Conservation (phyloP, 1,284 basidiomycete genomes). For the Afroboletus lepidellus region DNA sequence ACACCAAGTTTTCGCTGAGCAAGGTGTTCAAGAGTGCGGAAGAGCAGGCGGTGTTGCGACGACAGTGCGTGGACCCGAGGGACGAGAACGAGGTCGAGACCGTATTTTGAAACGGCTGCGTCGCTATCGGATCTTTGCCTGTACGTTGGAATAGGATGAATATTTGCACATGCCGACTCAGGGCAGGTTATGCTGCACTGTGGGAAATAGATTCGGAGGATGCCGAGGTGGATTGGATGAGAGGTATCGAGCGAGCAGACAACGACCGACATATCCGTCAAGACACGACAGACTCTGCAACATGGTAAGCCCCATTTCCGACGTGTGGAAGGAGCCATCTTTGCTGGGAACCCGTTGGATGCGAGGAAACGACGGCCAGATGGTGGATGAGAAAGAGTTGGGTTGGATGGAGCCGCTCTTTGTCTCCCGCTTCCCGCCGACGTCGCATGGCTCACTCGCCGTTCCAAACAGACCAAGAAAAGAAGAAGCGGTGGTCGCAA, state of each 20-base stretch:
- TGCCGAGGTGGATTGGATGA: conserved; percentile 18
- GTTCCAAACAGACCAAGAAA: conserved; percentile 85
- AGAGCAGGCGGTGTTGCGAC: conserved; percentile 40
- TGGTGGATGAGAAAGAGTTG: conserved; percentile 12
- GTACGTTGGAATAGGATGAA: neutral
- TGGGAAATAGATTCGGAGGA: conserved; percentile 23
- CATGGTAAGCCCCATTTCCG: conserved; percentile 29
- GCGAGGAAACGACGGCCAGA: neutral
- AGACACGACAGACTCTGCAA: conserved; percentile 23
- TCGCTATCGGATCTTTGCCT: neutral
- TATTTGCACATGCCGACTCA: conserved; percentile 6
- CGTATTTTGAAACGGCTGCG: conserved; percentile 18
- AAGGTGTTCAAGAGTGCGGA: conserved; percentile 59
- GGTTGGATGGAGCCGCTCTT: neutral
- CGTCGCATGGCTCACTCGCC: conserved; percentile 3
- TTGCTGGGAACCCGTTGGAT: conserved; percentile 4
- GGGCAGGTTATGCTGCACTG: conserved; percentile 25
- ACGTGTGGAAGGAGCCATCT: neutral
- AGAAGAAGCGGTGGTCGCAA: conserved; percentile 98
- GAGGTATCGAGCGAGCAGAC: conserved; percentile 1
- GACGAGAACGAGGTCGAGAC: conserved; percentile 30
- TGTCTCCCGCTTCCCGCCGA: neutral
- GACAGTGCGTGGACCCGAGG: conserved; percentile 19
- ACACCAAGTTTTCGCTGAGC: conserved; percentile 55
- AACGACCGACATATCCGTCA: conserved; percentile 23